Evolutionary conservation across 2,329 filamentous ascomycete genomes (phyloP), one percentile per base, ranked within the genome.

Genomic region (Aureobasidium sp.): DNA sequence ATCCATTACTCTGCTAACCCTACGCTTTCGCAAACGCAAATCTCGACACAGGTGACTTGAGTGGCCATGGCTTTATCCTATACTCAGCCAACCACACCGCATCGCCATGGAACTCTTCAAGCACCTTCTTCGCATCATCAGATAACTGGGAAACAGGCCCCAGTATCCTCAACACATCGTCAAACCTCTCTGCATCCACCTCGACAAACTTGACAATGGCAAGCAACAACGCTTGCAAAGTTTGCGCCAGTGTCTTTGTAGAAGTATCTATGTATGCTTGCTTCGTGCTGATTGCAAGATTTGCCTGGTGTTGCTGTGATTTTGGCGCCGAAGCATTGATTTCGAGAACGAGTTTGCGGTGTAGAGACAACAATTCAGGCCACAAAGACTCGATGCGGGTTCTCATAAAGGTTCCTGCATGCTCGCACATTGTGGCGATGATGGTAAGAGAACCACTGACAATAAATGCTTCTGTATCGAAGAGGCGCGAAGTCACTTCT

Each of bases 391-490:
- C 85, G 64, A 97, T 83, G 7, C 94, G 81, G 0, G 84, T 85
- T 37, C 82, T 79, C 75, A 97, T 84, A 70, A 99, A 99, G 64
- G 91, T 86, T 0, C 91, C 90, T 0, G 90, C 90, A 50, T 83
- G 78, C 61, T 78, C 76, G 70, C 90, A 95, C 62, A 97, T 80
- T 12, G 81, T 77, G 2, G 78, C 78, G 3, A 97, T 78, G 0
- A 90, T 83, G 15, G 85, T 80, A 63, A 90, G 85, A 6, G 91
- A 86, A 17, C 86, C 84, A 9, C 88, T 81, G 2, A 83, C 82
- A 11, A 97, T 83, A 69, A 85, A 88, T 0, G 83, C 77, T 71
- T 91, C 86, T 4, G 75, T 66, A 65, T 91, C 89, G 66, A 85
- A 82, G 6, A 91, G 77, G 27, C 86, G 81, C n/a, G 81, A 79